Evolutionary conservation across 805 yeast genomes (phyloP).

Genomic region (Nakazawaea holstii): DNA sequence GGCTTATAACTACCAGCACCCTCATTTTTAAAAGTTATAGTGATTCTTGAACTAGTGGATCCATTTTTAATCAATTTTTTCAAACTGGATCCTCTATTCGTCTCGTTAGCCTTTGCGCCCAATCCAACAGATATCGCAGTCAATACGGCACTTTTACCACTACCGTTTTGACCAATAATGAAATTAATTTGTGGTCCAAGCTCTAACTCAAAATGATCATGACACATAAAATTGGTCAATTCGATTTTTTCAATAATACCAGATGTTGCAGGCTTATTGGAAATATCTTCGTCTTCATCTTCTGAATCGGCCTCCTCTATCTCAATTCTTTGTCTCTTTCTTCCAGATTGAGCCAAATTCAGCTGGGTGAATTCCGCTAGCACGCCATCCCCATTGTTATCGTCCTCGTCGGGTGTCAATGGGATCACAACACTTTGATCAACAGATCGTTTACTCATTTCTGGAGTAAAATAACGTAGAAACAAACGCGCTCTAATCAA

Average conservation of each 20-base stretch:
- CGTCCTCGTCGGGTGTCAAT: conserved; percentile 1
- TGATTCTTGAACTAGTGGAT: conserved; percentile 57
- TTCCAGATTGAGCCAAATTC: not conserved
- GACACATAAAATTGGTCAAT: conserved; percentile 84
- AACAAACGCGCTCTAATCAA: no score
- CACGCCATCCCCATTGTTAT: conserved; percentile 1
- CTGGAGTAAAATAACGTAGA: no score
- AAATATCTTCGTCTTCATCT: not conserved
- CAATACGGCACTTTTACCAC: conserved; percentile 84
- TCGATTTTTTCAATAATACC: conserved; percentile 66
- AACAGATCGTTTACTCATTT: not conserved
- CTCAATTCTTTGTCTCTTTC: conserved; percentile 8
- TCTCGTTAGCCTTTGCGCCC: conserved; percentile 84
- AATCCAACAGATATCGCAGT: conserved; percentile 85
- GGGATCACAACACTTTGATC: conserved; percentile 1
- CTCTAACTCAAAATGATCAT: conserved; percentile 67
- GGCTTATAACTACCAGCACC: conserved; percentile 64
- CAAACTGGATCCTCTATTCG: conserved; percentile 75
- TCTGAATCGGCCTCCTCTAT: not conserved
- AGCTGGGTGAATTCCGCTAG: conserved; percentile 6
- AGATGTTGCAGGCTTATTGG: conserved; percentile 33
- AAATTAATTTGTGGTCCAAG: conserved; percentile 81
- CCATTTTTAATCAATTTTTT: conserved; percentile 77
- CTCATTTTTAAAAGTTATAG: conserved; percentile 57
- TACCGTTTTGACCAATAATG: conserved; percentile 86